Evolutionary conservation across 2,329 filamentous ascomycete species (phyloP).

Genomic region (Hypomyces rosellus): DNA sequence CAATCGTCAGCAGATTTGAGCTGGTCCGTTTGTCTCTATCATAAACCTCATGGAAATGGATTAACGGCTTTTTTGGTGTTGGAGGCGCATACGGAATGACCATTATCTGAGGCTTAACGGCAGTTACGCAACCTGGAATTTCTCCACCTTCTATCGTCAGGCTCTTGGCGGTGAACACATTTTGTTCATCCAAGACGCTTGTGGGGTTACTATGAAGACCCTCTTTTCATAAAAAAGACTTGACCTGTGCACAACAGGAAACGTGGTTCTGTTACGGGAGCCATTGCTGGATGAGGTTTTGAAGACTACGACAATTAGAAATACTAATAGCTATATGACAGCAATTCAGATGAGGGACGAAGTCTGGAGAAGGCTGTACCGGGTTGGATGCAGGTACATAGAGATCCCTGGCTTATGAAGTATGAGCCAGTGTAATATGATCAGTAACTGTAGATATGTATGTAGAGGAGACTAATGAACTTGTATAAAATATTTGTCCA

Average conservation of each 20-base stretch:
- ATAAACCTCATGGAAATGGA: constrained; percentile 9
- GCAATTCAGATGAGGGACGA: no score
- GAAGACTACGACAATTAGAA: no score
- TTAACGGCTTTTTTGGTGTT: constrained; percentile 13
- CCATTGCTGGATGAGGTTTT: background rate
- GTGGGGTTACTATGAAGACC: no score
- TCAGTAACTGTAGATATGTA: constrained; percentile 1
- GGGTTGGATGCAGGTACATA: constrained; percentile 1
- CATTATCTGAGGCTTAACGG: constrained; percentile 1
- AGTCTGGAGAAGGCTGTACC: constrained; percentile 1
- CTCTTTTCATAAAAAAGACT: no score
- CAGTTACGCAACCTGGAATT: constrained; percentile 15
- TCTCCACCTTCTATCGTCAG: constrained; percentile 10
- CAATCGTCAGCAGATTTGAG: background rate
- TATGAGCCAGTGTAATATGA: background rate
- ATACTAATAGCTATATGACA: no score
- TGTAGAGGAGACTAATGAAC: constrained; percentile 4
- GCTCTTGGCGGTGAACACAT: background rate
- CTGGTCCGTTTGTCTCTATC: background rate
- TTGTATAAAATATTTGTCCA: background rate
- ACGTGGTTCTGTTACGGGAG: background rate
- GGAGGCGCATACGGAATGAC: constrained; percentile 15
- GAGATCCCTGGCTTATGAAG: no score
- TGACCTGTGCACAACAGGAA: no score
- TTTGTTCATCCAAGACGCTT: background rate